These are phyloP conservation scores for Liriodendron chinense DNA, from an alignment of 164 flowering plant species.

Conservation along the genomic window DNA sequence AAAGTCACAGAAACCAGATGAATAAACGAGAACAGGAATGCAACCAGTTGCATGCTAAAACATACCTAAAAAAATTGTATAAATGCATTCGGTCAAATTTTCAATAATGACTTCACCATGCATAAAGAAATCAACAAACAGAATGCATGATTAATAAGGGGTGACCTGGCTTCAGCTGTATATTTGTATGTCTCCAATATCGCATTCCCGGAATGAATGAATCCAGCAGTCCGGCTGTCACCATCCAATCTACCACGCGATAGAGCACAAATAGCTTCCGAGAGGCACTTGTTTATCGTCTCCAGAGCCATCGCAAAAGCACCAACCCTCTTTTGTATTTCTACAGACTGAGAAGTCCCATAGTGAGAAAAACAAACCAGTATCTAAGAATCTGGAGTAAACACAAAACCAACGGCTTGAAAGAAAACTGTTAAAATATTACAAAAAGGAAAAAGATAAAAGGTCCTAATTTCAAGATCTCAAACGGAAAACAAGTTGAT, in stretches of 20 bases:
- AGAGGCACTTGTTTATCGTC: slow-evolving; percentile 87
- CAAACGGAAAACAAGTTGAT: background rate
- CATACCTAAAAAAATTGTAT: background rate
- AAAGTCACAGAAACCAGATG: background rate
- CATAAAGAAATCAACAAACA: background rate
- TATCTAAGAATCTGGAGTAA: background rate
- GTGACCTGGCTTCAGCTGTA: slow-evolving; percentile 68
- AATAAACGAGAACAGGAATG: background rate
- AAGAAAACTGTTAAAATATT: background rate
- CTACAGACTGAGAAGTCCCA: slow-evolving; percentile 58
- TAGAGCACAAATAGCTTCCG: slow-evolving; percentile 85
- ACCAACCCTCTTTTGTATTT: slow-evolving; percentile 87
- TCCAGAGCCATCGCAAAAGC: slow-evolving; percentile 90
- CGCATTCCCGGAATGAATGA: slow-evolving; percentile 84
- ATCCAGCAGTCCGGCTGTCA: slow-evolving; percentile 81
- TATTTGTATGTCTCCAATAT: slow-evolving; percentile 77
- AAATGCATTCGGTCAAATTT: background rate
- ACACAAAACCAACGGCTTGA: background rate
- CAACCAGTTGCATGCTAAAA: background rate
- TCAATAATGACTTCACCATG: background rate
- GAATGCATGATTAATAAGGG: background rate
- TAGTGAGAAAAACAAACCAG: slow-evolving; percentile 8
- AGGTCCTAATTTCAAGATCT: background rate
- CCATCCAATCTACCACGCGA: slow-evolving; percentile 91
- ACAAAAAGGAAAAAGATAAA: background rate